phyloP scores from a whole-genome alignment of 2,329 filamentous ascomycete species.

The Stachybotrys chartarum region DNA sequence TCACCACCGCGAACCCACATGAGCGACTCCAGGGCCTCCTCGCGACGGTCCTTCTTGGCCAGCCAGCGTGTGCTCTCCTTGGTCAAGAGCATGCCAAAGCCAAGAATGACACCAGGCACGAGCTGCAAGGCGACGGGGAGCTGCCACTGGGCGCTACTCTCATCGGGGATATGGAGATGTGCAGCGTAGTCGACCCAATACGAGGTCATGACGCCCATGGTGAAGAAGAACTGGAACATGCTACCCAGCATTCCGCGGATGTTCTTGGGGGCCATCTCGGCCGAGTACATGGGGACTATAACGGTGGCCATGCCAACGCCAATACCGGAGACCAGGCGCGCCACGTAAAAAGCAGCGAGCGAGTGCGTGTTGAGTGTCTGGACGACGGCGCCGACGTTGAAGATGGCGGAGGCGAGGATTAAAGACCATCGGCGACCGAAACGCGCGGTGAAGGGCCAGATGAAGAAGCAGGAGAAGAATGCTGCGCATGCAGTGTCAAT shows the following conservation, averaged over 20 bases:
- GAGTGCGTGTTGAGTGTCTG: conserved; percentile 30
- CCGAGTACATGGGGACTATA: conserved; percentile 37
- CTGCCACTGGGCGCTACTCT: conserved; percentile 39
- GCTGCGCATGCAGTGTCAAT: no score
- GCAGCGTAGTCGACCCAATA: conserved; percentile 43
- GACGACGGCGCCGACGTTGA: conserved; percentile 34
- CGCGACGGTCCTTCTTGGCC: conserved; percentile 33
- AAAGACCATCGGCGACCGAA: conserved; percentile 33
- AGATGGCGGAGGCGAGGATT: conserved; percentile 30
- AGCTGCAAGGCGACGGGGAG: conserved; percentile 40
- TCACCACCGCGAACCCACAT: conserved; percentile 45
- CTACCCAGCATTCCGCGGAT: conserved; percentile 34
- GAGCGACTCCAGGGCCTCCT: conserved; percentile 39
- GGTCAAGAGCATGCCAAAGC: conserved; percentile 39
- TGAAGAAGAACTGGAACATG: conserved; percentile 39
- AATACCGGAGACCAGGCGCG: conserved; percentile 26
- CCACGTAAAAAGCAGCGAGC: conserved; percentile 29
- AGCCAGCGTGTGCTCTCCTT: conserved; percentile 41
- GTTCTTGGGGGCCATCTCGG: conserved; percentile 39
- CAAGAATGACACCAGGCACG: conserved; percentile 36
- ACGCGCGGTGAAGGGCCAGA: conserved; percentile 33
- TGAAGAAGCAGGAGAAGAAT: conserved; percentile 34
- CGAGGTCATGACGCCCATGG: conserved; percentile 31
- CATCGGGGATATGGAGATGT: conserved; percentile 22
- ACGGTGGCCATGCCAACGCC: conserved; percentile 32